Percentiles rank a stretch among this genome's conserved stretches.
These are phyloP conservation scores for Parastagonospora nodorum DNA, from an alignment of 2,329 filamentous ascomycete genomes.

Conservation along the genomic window DNA sequence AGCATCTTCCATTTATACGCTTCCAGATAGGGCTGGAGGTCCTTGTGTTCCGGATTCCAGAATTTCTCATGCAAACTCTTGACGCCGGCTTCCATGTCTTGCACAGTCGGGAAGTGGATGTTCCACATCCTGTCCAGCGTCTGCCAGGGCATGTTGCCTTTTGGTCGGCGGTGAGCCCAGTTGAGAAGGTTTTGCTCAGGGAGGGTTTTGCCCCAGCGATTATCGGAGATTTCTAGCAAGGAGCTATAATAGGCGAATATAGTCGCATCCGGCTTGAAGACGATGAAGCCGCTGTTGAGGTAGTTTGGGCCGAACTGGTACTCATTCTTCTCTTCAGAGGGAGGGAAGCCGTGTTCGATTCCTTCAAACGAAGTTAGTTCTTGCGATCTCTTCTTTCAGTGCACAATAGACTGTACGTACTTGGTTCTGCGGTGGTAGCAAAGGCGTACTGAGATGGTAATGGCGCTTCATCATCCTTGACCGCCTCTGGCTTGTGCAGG, in stretches of 20 bases:
- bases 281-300: slow-evolving; percentile 43
- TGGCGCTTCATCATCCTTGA: slow-evolving; percentile 9
- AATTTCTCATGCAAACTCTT: slow-evolving; percentile 44
- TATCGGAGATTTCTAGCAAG: slow-evolving; percentile 20
- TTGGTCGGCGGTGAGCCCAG: slow-evolving; percentile 34
- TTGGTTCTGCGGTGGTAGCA: slow-evolving; percentile 8
- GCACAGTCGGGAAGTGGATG: slow-evolving; percentile 36
- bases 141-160: slow-evolving; percentile 44
- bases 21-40: slow-evolving; percentile 28
- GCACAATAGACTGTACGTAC: background rate
- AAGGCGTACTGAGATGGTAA: slow-evolving; percentile 34
- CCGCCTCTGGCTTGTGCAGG: slow-evolving; percentile 14
- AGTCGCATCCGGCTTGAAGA: slow-evolving; percentile 28
- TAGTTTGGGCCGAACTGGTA: slow-evolving; percentile 22
- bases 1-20: slow-evolving; percentile 43
- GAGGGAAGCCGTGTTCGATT: slow-evolving; percentile 25
- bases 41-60: slow-evolving; percentile 29
- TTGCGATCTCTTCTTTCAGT: too few relatives aligned
- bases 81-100: slow-evolving; percentile 39
- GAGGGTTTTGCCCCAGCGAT: slow-evolving; percentile 29
- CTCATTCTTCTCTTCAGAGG: background rate
- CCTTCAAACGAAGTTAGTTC: slow-evolving; percentile 26
- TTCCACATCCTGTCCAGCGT: slow-evolving; percentile 39
- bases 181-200: slow-evolving; percentile 44
- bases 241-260: slow-evolving; percentile 34